phyloP scores from a whole-genome alignment of 1,139 yeast genomes.

The Meyerozyma elateridarum region DNA sequence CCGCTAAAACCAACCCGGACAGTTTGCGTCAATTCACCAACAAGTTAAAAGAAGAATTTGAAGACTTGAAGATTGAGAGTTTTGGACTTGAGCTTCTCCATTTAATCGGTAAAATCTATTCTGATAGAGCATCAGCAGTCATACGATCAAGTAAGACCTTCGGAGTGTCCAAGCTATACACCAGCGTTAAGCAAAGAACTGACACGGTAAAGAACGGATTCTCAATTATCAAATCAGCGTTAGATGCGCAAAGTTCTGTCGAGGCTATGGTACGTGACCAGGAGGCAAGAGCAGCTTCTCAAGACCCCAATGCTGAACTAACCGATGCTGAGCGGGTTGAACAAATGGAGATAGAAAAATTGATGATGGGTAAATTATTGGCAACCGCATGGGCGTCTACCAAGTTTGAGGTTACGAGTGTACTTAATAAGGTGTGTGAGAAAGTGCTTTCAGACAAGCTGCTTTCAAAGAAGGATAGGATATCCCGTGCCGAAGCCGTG shows the following conservation, averaged over 20 bases:
- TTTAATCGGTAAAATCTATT: constrained; percentile 62
- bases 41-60: constrained; percentile 54
- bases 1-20: constrained; percentile 23
- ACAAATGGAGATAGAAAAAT: constrained; percentile 59
- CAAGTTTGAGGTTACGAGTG: constrained; percentile 66
- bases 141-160: constrained; percentile 35
- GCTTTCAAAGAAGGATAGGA: constrained; percentile 46
- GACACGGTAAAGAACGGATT: constrained; percentile 36
- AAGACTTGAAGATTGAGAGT: constrained; percentile 47
- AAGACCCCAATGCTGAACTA: constrained; percentile 26
- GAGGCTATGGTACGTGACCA: constrained; percentile 45
- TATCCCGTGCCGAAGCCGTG: constrained; percentile 57
- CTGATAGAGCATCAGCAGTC: constrained; percentile 49
- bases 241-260: constrained; percentile 39
- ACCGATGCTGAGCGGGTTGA: constrained; percentile 43
- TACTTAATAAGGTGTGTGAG: constrained; percentile 63
- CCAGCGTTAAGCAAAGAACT: constrained; percentile 41
- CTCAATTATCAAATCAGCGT: constrained; percentile 36
- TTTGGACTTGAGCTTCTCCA: constrained; percentile 46
- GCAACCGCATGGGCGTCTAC: constrained; percentile 81
- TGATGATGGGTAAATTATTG: constrained; percentile 66
- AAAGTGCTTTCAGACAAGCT: constrained; percentile 53
- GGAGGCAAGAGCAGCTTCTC: constrained; percentile 39
- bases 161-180: constrained; percentile 49
- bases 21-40: constrained; percentile 32